Evolutionary conservation across 1,139 yeast genomes (phyloP), one percentile per base, ranked within the genome.

Genomic region (Hansenula anomala): DNA sequence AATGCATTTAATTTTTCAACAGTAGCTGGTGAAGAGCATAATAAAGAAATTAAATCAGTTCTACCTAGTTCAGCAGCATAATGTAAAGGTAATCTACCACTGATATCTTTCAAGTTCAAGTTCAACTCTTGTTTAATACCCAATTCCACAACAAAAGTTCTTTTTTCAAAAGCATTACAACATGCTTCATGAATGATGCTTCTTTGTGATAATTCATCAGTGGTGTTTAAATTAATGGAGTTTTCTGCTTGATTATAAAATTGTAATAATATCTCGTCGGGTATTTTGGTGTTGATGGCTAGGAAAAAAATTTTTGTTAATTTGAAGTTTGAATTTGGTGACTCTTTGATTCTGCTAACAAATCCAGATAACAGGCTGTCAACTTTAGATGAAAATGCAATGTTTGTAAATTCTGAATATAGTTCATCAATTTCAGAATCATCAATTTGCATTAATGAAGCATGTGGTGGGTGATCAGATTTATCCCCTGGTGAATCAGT

Each of bases 61-160:
- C 85, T 63, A 34, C 84, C 83, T 47, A 73, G 63, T 51, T 82
- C 89, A 7, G 95, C 76, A 2, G 96, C 95, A 58, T 90, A 88
- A 60, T 92, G 97, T 13, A 92, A 64, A 29, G 97, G 90, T 3
- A 83, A 80, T 49, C 94, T 73, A 5, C 95, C 96, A 49, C 85
- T 81, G 32, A 70, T 59, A 45, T 73, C 77, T 45, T 66, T 68
- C 14, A 67, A 59, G 40, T 71, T 61, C 52, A 63, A 55, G 19
- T 48, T 43, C 16, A 54, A 56, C 23, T 40, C 47, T 23, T 47
- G 31, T 33, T 47, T 31, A 38, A 51, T 36, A 24, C 41, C 44
- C 37, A 53, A 24, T 33, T 51, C 39, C 11, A 66, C 43, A 17
- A 66, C 57, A 38, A 64, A 65, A 2, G 48, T 44, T 44, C 71